A percentile compares a stretch with the other conserved stretches of the same genome.
These are phyloP conservation scores for Vitis riparia DNA, from an alignment of 164 flowering plant genomes.

Conservation along the genomic window DNA sequence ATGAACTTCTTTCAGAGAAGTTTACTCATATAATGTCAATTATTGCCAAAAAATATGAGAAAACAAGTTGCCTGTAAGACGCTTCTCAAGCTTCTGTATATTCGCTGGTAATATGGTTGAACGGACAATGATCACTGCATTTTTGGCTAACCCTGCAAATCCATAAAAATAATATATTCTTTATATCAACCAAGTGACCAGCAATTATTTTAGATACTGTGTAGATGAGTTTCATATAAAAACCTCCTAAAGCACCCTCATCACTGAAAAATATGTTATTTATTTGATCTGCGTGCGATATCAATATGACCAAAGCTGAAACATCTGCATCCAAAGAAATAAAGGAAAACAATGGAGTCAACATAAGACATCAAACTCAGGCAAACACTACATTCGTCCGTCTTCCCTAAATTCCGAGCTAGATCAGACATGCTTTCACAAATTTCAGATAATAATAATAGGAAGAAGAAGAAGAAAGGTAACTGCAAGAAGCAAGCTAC, in stretches of 20 bases:
- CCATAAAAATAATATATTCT: background rate
- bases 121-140: constrained; percentile 54
- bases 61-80: constrained; percentile 49
- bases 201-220: background rate
- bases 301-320: constrained; percentile 48
- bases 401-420: no score
- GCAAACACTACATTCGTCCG: no score
- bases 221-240: constrained; percentile 9
- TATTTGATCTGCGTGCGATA: constrained; percentile 45
- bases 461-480: no score
- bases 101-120: constrained; percentile 45
- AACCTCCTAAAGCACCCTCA: constrained; percentile 59
- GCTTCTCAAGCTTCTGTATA: constrained; percentile 59
- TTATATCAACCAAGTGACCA: background rate
- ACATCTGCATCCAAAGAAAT: constrained; percentile 52
- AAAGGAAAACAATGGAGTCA: background rate
- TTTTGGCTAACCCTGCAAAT: constrained; percentile 55
- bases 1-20: background rate
- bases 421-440: background rate
- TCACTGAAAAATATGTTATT: constrained; percentile 43
- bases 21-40: background rate
- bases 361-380: background rate
- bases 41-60: background rate
- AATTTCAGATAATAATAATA: no score
- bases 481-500: background rate